Evolutionary conservation across 2,329 filamentous ascomycete species (phyloP), one percentile per base, ranked within the genome.

Genomic region (Talaromyces sp.): DNA sequence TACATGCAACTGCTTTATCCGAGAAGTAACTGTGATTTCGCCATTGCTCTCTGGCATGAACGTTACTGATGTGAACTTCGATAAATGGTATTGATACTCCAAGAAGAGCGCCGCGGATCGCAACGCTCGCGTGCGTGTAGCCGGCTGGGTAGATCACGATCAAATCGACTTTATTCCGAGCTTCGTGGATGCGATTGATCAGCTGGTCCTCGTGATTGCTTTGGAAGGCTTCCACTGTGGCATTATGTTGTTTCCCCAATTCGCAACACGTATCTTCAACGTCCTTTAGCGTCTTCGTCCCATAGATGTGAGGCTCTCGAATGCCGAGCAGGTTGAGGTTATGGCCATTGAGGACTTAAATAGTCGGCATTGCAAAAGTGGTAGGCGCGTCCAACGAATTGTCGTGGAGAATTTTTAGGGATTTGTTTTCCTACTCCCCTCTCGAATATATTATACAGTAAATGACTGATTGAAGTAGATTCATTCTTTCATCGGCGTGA

Each of bases 271-370:
- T 64, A 2, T 71, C 60, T 48, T 84, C 78, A 15, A 92, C 80
- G 63, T 89, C 82, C 19, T 76, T 53, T 11, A 92, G 83, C 0
- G 88, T 90, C 0, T 84, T 85, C 61, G 77, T 79, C 67, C 89
- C 89, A 75, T 92, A 91, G 66, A 90, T 81, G 28, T 84, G 76
- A 15, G 89, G 88, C 70, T 93, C 88, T 21, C 89, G 81, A 11
- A 83, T 87, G 36, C 89, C 89, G 31, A 92, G 81, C 52, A 92
- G 85, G 75, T 91, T 91, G 65, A 92, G 85, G 71, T 92, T 92
- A 33, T 88, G 88, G n/a, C 89, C 88, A 73, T 91, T 91, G 77
- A 91, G 84, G 63, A 91, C 79, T 64, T 91, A 84, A 68, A 91
- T 84, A 51, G 70, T 69, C 2, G 58, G 54, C 58, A 60, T 60